A percentile compares a stretch with the other conserved stretches of the same genome.
Evolutionary conservation across 805 yeast genomes (phyloP).

Genomic region (Hermanozyma aechmeae): DNA sequence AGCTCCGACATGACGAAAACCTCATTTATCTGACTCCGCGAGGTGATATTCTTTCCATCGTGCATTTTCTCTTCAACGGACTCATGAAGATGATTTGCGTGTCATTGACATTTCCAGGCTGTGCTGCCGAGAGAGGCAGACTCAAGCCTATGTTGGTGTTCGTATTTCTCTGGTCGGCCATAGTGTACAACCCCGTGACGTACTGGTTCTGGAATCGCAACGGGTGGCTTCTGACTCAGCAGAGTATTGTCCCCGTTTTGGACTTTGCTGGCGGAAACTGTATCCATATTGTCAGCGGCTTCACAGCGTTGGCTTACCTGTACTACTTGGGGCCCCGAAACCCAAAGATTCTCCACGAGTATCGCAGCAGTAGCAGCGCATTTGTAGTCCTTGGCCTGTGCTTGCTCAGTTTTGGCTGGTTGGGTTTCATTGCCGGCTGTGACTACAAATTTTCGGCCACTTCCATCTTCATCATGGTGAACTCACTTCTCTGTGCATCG

Average conservation of each 20-base stretch:
- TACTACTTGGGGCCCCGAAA: conserved; percentile 34
- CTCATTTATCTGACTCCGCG: conserved; percentile 6
- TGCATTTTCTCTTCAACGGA: conserved; percentile 32
- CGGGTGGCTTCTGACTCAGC: conserved; percentile 33
- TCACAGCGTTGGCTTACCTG: conserved; percentile 34
- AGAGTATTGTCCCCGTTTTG: conserved; percentile 23
- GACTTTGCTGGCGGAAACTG: conserved; percentile 40
- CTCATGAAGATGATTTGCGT: conserved; percentile 30
- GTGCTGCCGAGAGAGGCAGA: conserved; percentile 35
- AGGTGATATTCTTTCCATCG: conserved; percentile 26
- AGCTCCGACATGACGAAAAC: neutral
- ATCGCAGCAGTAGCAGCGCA: conserved; percentile 26
- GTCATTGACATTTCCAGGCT: conserved; percentile 34
- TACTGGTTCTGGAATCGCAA: conserved; percentile 37
- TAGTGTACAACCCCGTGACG: conserved; percentile 33
- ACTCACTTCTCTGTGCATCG: conserved; percentile 24
- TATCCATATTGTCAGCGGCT: conserved; percentile 37
- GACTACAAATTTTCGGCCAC: conserved; percentile 27
- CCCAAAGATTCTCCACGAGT: conserved; percentile 25
- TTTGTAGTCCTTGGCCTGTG: conserved; percentile 17
- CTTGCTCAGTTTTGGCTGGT: conserved; percentile 25
- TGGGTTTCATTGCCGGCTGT: conserved; percentile 34
- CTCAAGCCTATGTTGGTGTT: conserved; percentile 32
- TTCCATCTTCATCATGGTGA: conserved; percentile 22
- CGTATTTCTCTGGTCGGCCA: conserved; percentile 28